Percentiles rank a stretch among this genome's conserved stretches.
phyloP scores from a whole-genome alignment of 352 stramenopile species.

The Detonula confervacea region DNA sequence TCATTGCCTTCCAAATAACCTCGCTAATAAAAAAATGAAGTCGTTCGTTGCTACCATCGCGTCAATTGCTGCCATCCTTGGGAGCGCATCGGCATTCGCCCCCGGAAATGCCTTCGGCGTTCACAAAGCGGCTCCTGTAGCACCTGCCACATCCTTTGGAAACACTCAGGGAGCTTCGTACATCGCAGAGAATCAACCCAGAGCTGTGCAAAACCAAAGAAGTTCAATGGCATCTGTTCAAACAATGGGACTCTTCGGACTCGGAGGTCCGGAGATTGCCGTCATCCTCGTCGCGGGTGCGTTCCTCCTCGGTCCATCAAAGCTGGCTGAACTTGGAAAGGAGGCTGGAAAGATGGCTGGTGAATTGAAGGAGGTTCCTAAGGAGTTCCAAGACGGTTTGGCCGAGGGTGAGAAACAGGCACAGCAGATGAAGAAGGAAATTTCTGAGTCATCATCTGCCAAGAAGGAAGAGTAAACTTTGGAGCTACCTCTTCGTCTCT shows the following conservation, averaged over 20 bases:
- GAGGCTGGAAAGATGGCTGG: conserved; percentile 87
- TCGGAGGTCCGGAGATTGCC: conserved; percentile 86
- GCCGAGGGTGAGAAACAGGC: conserved; percentile 82
- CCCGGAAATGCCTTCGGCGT: conserved; percentile 47
- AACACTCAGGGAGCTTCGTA: conserved; percentile 40
- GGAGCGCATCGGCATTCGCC: conserved; percentile 43
- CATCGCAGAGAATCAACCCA: conserved; percentile 49
- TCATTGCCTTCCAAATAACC: neutral
- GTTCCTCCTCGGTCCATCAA: conserved; percentile 87
- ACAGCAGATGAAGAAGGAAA: conserved; percentile 61
- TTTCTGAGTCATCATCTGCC: conserved; percentile 37
- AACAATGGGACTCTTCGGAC: conserved; percentile 86
- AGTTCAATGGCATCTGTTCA: conserved; percentile 78
- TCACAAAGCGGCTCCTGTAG: conserved; percentile 17
- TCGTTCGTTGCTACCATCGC: conserved; percentile 26
- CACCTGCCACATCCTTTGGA: conserved; percentile 18
- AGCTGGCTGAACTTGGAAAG: conserved; percentile 85
- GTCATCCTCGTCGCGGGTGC: conserved; percentile 85
- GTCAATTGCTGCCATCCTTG: conserved; percentile 27
- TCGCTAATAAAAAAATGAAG: conserved; percentile 41
- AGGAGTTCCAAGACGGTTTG: conserved; percentile 88
- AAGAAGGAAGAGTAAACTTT: conserved; percentile 52
- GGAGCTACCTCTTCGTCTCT: neutral
- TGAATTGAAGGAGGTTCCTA: conserved; percentile 88
- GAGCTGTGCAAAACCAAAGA: conserved; percentile 63